Evolutionary conservation across 345 rosid genomes (phyloP).

Genomic region (Brassica nigra): DNA sequence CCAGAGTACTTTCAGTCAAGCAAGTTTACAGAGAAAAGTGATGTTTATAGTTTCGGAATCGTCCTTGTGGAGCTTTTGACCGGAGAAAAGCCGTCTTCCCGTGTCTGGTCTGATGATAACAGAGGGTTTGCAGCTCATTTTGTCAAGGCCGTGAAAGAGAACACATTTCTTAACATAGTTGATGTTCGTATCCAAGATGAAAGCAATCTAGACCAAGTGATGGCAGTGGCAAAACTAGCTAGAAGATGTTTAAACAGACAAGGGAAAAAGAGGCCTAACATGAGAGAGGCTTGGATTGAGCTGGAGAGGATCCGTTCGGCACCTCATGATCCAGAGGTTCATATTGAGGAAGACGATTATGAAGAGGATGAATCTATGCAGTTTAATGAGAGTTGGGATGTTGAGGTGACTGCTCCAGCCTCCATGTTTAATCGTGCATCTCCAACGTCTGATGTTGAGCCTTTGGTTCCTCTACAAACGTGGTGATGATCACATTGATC

Average conservation of each 20-base stretch:
- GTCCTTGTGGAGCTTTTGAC: slow-evolving; percentile 74
- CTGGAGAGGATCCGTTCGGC: neutral
- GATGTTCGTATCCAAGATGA: slow-evolving; percentile 32
- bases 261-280: slow-evolving; percentile 49
- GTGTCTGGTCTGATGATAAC: slow-evolving; percentile 12
- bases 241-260: slow-evolving; percentile 41
- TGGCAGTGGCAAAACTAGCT: slow-evolving; percentile 42
- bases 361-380: slow-evolving; percentile 32
- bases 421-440: slow-evolving; percentile 19
- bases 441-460: slow-evolving; percentile 20
- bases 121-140: slow-evolving; percentile 23
- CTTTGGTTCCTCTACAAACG: neutral
- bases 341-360: slow-evolving; percentile 11
- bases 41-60: slow-evolving; percentile 89
- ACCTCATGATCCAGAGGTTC: slow-evolving; percentile 14
- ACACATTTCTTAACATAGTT: neutral
- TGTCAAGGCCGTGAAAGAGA: neutral
- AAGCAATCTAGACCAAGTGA: slow-evolving; percentile 37
- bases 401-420: slow-evolving; percentile 29
- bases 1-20: slow-evolving; percentile 50
- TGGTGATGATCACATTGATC: too few species aligned
- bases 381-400: slow-evolving; percentile 29
- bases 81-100: slow-evolving; percentile 25
- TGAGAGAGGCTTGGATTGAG: slow-evolving; percentile 46
- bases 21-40: slow-evolving; percentile 44